These are phyloP conservation scores for Mycena metata DNA, from an alignment of 768 basidiomycete genomes.

Conservation along the genomic window DNA sequence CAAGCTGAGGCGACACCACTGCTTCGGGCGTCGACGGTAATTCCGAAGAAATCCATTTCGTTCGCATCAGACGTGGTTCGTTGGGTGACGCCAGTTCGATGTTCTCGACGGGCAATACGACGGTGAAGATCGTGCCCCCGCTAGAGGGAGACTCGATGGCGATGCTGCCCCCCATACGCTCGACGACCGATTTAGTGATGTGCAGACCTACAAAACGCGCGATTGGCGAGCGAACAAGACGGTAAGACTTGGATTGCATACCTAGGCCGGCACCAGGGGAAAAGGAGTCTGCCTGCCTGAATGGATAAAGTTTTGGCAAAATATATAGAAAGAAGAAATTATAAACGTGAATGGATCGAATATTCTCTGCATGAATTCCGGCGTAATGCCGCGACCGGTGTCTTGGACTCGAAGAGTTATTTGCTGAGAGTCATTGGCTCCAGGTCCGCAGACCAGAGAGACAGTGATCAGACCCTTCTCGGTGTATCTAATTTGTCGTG, in stretches of 20 bases:
- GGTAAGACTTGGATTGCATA: not conserved
- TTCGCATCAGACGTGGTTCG: not conserved
- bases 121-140: conserved; percentile 24
- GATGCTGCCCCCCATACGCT: conserved; percentile 27
- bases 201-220: conserved; percentile 13
- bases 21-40: not conserved
- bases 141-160: conserved; percentile 18
- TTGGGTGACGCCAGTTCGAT: not conserved
- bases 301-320: too few species aligned
- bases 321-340: too few species aligned
- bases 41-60: not conserved
- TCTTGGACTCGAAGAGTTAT: conserved; percentile 27
- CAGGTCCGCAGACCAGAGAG: conserved; percentile 14
- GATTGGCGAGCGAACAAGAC: not conserved
- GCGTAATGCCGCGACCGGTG: conserved; percentile 30
- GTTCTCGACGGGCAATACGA: conserved; percentile 22
- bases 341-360: conserved; percentile 29
- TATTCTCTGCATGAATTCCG: conserved; percentile 18
- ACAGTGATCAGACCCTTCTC: conserved; percentile 8
- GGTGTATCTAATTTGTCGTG: not conserved
- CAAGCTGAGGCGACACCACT: too few species aligned
- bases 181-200: conserved; percentile 30
- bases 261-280: conserved; percentile 31
- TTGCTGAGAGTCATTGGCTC: not conserved
- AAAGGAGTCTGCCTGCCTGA: conserved; percentile 27